Percentiles rank a stretch among this genome's conserved stretches.
Evolutionary conservation across 352 stramenopile species (phyloP).

Genomic region (Phytophthora megakarya): DNA sequence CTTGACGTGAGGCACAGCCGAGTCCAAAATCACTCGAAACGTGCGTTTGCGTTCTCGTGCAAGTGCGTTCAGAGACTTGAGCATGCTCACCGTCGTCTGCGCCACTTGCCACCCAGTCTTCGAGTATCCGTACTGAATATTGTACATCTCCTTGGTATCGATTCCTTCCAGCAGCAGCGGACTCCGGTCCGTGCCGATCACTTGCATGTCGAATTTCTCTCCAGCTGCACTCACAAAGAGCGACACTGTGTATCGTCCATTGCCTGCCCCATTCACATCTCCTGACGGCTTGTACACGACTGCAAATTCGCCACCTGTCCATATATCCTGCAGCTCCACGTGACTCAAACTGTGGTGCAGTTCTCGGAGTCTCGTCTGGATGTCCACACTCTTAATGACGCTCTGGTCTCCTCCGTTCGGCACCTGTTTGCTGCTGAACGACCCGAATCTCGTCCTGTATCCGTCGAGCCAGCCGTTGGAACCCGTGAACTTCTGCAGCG

Average conservation of each 20-base stretch:
- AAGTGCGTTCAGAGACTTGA: conserved; percentile 79
- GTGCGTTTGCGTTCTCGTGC: conserved; percentile 74
- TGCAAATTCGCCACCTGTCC: conserved; percentile 79
- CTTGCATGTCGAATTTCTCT: conserved; percentile 84
- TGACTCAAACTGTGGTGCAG: conserved; percentile 68
- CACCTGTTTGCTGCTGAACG: conserved; percentile 79
- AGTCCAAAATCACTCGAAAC: conserved; percentile 84
- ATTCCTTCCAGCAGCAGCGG: conserved; percentile 65
- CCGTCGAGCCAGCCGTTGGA: conserved; percentile 88
- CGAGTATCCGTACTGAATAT: conserved; percentile 81
- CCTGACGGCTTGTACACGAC: conserved; percentile 57
- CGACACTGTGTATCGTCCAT: conserved; percentile 68
- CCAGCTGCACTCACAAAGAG: conserved; percentile 80
- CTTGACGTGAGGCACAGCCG: conserved; percentile 83
- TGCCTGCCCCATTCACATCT: conserved; percentile 15
- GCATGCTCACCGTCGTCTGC: conserved; percentile 77
- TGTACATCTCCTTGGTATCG: conserved; percentile 63
- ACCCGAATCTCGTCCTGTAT: conserved; percentile 84
- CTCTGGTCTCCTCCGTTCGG: conserved; percentile 43
- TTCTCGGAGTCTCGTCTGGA: conserved; percentile 84
- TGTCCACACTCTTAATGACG: conserved; percentile 85
- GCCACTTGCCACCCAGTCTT: conserved; percentile 84
- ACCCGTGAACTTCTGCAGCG: conserved; percentile 74
- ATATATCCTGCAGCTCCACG: conserved; percentile 80
- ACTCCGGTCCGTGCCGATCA: conserved; percentile 71